Evolutionary conservation across 441 rosid species (phyloP).

Genomic region (Gossypium gossypioides): DNA sequence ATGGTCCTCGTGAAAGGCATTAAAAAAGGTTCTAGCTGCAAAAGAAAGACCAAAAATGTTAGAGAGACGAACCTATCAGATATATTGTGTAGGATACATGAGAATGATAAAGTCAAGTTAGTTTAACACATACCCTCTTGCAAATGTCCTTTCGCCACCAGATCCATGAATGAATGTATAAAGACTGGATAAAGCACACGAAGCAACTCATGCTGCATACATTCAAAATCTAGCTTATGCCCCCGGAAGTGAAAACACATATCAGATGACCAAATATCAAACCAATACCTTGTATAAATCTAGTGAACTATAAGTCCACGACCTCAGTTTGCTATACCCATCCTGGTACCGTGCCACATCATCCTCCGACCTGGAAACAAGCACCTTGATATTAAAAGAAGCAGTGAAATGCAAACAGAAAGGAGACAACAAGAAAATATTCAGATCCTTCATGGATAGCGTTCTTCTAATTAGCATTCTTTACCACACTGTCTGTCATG

Average conservation of each 20-base stretch:
- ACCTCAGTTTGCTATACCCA: slow-evolving; percentile 70
- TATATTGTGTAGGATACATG: background rate
- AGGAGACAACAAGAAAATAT: no score
- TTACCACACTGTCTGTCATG: background rate
- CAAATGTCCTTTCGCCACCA: slow-evolving; percentile 68
- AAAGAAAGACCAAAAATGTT: slow-evolving; percentile 11
- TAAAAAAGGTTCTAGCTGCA: slow-evolving; percentile 75
- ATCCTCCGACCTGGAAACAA: slow-evolving; percentile 47
- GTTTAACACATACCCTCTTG: slow-evolving; percentile 56
- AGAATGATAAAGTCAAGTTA: background rate
- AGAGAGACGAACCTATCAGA: slow-evolving; percentile 8
- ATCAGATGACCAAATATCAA: background rate
- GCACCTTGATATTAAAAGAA: background rate
- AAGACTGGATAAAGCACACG: slow-evolving; percentile 93
- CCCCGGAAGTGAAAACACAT: background rate
- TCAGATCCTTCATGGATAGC: background rate
- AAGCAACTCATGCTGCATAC: slow-evolving; percentile 76
- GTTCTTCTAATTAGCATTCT: background rate
- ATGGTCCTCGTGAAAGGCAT: slow-evolving; percentile 77
- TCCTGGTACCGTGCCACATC: slow-evolving; percentile 61
- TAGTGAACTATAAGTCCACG: slow-evolving; percentile 75
- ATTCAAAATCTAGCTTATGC: slow-evolving; percentile 15
- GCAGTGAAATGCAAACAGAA: background rate
- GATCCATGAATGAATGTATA: slow-evolving; percentile 88
- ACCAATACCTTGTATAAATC: slow-evolving; percentile 77